A percentile compares a stretch with the other conserved stretches of the same genome.
Conservation (phyloP, 305 asterid species). For the Fraxinus floribunda region DNA sequence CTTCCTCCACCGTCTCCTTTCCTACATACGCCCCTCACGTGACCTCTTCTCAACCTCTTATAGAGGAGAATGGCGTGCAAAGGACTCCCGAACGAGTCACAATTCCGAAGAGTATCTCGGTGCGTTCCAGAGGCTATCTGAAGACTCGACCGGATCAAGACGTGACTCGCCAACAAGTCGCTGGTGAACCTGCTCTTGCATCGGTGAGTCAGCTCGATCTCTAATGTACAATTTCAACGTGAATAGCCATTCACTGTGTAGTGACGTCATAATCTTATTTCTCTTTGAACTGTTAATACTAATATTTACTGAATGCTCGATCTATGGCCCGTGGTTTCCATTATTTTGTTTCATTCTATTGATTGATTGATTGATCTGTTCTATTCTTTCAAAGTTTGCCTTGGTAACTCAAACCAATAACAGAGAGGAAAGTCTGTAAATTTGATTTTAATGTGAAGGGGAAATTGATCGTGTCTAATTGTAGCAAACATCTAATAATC, state of each 20-base stretch:
- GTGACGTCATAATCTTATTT: not conserved
- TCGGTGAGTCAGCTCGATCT: conserved; percentile 40
- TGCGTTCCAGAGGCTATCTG: conserved; percentile 60
- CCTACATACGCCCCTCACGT: conserved; percentile 29
- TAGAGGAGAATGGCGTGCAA: conserved; percentile 37
- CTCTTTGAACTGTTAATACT: not conserved
- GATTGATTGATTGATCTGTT: not conserved
- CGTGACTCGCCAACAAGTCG: conserved; percentile 29
- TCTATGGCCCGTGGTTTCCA: not conserved
- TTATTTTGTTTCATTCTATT: not conserved
- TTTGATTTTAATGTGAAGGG: not conserved
- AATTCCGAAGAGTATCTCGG: conserved; percentile 71
- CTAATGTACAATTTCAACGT: not conserved
- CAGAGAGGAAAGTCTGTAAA: not conserved
- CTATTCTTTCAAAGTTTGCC: not conserved
- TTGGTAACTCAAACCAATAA: not conserved
- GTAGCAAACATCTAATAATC: not conserved
- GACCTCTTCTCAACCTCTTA: conserved; percentile 30
- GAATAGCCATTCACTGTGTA: not conserved
- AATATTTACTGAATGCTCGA: not conserved
- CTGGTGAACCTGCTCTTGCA: conserved; percentile 30
- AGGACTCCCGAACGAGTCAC: conserved; percentile 39
- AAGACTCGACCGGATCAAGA: conserved; percentile 34
- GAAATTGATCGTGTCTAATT: not conserved
- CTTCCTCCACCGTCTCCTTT: conserved; percentile 30